Evolutionary conservation across 2,329 filamentous ascomycete species (phyloP), one percentile per base, ranked within the genome.

Genomic region (Torrubiella hemipterigena): DNA sequence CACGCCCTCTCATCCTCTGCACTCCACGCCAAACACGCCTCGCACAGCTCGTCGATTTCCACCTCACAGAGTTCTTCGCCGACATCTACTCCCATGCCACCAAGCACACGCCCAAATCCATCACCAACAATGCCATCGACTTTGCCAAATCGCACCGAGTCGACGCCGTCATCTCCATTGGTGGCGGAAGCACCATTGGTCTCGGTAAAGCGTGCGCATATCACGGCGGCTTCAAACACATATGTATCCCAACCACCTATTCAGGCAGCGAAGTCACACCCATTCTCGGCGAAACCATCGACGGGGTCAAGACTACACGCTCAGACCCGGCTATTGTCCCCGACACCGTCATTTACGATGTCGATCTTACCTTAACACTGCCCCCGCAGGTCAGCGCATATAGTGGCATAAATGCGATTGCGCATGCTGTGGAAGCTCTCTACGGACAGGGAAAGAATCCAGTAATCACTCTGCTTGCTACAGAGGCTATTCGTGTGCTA

Each of bases 321-420:
- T 58, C 53, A 5, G 71, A 78, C 46, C 63, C 67, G 2, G 69
- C 65, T 46, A 76, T 78, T 33, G 52, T 77, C 14, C 74, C 74
- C 0, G 61, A 58, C 1, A 67, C 65, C 0, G 73, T 78, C 4
- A 69, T 80, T 23, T 79, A 78, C 45, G 74, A 80, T 52, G 70
- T 77, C 13, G 63, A 75, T 42, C 51, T 77, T 33, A 77, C 73
- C 1, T 59, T 74, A 61, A 69, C 65, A 2, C 52, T 79, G 16
- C 73, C 74, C 0, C 43, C 51, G 3, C 49, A 46, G 0, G 55
- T 74, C 48, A 71, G 62, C 38, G 62, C 65, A 3, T 72, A 65
- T 0, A 77, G 71, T 35, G 74, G 74, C 27, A 60, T 79, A 29
- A 79, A 79, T 45, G 73, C 75, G 0, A 74, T 79, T 49, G 74